A percentile compares a stretch with the other conserved stretches of the same genome.
Conservation (phyloP, 2,329 filamentous ascomycete species). For the Paracorniculantispora psalliotae region DNA sequence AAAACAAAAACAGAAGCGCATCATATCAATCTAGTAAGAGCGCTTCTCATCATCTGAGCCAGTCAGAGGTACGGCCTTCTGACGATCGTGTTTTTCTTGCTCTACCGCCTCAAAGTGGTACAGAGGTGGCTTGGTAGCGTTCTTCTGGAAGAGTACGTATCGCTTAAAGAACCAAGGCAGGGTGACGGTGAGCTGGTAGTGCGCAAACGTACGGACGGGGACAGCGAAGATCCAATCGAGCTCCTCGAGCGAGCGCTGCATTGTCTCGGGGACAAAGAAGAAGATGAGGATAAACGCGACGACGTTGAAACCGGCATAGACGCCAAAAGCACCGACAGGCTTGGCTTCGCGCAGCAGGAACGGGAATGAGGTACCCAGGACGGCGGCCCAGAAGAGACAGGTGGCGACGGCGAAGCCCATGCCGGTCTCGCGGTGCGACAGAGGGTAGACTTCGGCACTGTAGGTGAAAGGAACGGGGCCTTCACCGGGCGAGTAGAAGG, state of each 20-base stretch:
- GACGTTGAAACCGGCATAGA: conserved; percentile 53
- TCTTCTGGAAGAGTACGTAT: conserved; percentile 49
- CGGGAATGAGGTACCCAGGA: conserved; percentile 59
- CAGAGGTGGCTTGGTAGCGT: conserved; percentile 36
- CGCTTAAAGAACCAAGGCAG: conserved; percentile 58
- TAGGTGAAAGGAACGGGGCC: conserved; percentile 66
- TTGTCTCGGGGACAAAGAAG: conserved; percentile 54
- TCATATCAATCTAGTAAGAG: background rate
- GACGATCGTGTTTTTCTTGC: background rate
- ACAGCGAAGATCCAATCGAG: conserved; percentile 59
- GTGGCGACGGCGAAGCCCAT: conserved; percentile 68
- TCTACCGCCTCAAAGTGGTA: conserved; percentile 36
- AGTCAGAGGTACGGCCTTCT: background rate
- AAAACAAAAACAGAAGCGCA: background rate
- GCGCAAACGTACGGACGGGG: conserved; percentile 50
- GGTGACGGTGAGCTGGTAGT: conserved; percentile 51
- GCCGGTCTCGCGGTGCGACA: conserved; percentile 65
- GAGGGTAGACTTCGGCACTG: conserved; percentile 63
- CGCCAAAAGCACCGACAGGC: conserved; percentile 46
- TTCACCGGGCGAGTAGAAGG: conserved; percentile 50
- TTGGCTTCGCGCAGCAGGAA: conserved; percentile 44
- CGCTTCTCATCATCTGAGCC: conserved; percentile 10
- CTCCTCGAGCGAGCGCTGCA: conserved; percentile 48
- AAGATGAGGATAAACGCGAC: conserved; percentile 53
- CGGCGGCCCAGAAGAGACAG: conserved; percentile 55